A percentile compares a stretch with the other conserved stretches of the same genome.
Conservation (phyloP, 2,329 filamentous ascomycete genomes). For the Cyphellophora europaea region DNA sequence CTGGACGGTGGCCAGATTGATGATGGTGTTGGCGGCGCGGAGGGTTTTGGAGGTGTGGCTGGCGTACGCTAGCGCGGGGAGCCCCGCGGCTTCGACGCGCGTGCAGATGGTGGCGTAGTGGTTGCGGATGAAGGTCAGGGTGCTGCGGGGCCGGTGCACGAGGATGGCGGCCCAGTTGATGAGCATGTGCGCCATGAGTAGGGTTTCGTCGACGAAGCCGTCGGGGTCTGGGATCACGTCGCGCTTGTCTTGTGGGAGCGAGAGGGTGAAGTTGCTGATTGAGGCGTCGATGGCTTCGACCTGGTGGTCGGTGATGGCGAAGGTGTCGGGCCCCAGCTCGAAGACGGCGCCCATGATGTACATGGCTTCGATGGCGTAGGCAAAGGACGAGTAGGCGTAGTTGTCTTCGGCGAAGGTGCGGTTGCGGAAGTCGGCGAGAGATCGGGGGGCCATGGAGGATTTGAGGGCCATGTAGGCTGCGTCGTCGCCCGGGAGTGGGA, state of each 20-base stretch:
- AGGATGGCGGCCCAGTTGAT: conserved; percentile 48
- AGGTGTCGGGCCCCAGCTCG: conserved; percentile 23
- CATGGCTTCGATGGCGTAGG: conserved; percentile 73
- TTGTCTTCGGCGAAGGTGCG: conserved; percentile 63
- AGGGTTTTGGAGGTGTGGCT: conserved; percentile 57
- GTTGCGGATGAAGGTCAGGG: conserved; percentile 52
- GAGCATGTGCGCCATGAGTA: conserved; percentile 29
- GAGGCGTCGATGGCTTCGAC: conserved; percentile 50
- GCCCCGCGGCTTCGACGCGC: conserved; percentile 27
- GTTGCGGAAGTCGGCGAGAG: conserved; percentile 50
- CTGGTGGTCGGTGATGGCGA: conserved; percentile 28
- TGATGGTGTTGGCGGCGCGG: conserved; percentile 67
- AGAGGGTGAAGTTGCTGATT: conserved; percentile 67
- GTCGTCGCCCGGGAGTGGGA: conserved; percentile 74
- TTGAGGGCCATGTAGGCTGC: conserved; percentile 47
- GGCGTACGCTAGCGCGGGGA: conserved; percentile 16
- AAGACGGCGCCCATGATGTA: conserved; percentile 72
- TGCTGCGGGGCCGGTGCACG: conserved; percentile 70
- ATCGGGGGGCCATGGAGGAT: conserved; percentile 48
- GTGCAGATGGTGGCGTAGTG: conserved; percentile 59
- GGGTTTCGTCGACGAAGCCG: conserved; percentile 62
- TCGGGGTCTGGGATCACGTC: conserved; percentile 54
- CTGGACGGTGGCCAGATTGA: conserved; percentile 56
- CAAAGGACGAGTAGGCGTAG: conserved; percentile 69
- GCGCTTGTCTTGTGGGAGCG: conserved; percentile 63